Evolutionary conservation across 192 early-diverging fungal species (phyloP).

Genomic region (Ambispora gerdemannii): DNA sequence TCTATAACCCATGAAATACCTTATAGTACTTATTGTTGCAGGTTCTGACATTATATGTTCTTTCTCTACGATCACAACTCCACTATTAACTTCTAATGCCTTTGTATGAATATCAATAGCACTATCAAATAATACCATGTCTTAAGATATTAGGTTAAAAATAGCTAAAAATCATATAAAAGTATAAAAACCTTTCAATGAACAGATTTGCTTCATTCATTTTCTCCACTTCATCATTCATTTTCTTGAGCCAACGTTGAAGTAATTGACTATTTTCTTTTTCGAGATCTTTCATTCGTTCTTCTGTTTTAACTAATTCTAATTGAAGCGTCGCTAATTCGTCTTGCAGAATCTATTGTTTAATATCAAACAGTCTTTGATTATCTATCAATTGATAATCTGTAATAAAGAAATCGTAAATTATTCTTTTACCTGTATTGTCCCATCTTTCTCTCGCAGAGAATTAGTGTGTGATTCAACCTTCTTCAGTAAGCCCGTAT

Average conservation of each 20-base stretch:
- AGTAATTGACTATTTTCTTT: conserved; percentile 84
- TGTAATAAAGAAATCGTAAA: conserved; percentile 14
- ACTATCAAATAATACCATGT: conserved; percentile 18
- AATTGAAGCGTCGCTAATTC: conserved; percentile 87
- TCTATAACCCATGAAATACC: not conserved
- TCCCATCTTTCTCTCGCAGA: conserved; percentile 85
- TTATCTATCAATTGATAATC: not conserved
- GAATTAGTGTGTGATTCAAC: conserved; percentile 43
- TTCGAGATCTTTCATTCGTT: conserved; percentile 63
- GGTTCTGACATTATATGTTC: conserved; percentile 3
- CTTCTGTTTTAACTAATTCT: conserved; percentile 78
- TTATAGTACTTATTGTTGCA: conserved; percentile 7
- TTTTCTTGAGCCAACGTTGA: conserved; percentile 88
- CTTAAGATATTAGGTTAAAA: not conserved
- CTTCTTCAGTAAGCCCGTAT: conserved; percentile 32
- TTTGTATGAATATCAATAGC: conserved; percentile 22
- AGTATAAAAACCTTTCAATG: conserved; percentile 68
- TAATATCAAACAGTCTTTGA: not conserved
- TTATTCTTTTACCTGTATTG: conserved; percentile 66
- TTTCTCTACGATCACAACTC: conserved; percentile 29
- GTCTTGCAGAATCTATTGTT: conserved; percentile 76
- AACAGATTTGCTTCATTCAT: conserved; percentile 93
- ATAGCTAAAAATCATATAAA: conserved; percentile 26
- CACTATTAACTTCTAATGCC: conserved; percentile 18
- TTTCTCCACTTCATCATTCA: conserved; percentile 82